phyloP scores from a whole-genome alignment of 139 green algal species.

The Picochlorum costavermella region DNA sequence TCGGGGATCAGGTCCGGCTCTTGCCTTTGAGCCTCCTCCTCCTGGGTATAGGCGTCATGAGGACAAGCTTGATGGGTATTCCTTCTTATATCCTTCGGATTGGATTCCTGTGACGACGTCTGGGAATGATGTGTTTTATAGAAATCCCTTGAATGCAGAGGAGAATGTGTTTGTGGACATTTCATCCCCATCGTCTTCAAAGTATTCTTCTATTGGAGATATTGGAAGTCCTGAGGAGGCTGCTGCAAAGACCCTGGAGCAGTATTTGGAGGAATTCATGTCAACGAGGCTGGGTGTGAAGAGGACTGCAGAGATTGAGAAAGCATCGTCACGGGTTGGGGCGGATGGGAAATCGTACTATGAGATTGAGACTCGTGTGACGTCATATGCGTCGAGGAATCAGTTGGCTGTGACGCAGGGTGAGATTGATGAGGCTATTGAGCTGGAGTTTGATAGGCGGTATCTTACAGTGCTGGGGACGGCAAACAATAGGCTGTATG shows the following conservation, averaged over 20 bases:
- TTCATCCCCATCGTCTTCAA: constrained; percentile 70
- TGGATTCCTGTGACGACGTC: constrained; percentile 67
- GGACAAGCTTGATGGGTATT: constrained; percentile 83
- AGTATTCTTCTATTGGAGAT: constrained; percentile 62
- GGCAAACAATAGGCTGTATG: constrained; percentile 76
- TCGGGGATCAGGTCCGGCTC: not conserved
- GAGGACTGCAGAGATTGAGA: constrained; percentile 41
- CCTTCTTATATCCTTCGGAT: constrained; percentile 64
- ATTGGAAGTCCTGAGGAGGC: constrained; percentile 72
- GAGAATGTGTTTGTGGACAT: constrained; percentile 91
- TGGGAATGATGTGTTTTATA: constrained; percentile 84
- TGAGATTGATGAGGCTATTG: constrained; percentile 17
- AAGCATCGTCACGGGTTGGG: constrained; percentile 19
- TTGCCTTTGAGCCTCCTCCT: constrained; percentile 8
- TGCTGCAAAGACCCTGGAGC: constrained; percentile 45
- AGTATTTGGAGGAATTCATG: constrained; percentile 92
- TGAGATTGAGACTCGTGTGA: constrained; percentile 49
- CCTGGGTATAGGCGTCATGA: constrained; percentile 44
- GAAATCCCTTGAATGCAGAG: constrained; percentile 75
- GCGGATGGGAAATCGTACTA: constrained; percentile 48
- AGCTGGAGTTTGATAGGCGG: constrained; percentile 72
- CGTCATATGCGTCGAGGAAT: constrained; percentile 67
- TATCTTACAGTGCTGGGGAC: constrained; percentile 66
- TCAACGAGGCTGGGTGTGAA: constrained; percentile 81
- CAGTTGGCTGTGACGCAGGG: constrained; percentile 58